phyloP scores from a whole-genome alignment of 345 rosid species.

The Cochlearia excelsa region DNA sequence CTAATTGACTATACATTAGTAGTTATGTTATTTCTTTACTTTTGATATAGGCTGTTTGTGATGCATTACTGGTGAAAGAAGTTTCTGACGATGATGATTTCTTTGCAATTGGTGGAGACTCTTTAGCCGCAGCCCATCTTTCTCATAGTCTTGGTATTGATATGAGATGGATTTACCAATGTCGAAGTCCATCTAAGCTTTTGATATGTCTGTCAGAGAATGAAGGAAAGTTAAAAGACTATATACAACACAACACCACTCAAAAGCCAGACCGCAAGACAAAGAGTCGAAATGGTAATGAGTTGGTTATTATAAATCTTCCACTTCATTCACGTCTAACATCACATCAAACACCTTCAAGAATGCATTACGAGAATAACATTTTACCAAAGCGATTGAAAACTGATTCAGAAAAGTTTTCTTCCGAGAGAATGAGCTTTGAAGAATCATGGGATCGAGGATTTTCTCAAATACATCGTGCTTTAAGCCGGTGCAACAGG shows the following conservation, averaged over 20 bases:
- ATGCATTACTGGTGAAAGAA: slow-evolving; percentile 63
- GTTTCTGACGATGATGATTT: slow-evolving; percentile 73
- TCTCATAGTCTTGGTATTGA: slow-evolving; percentile 73
- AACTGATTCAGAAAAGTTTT: slow-evolving; percentile 36
- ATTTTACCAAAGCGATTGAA: slow-evolving; percentile 49
- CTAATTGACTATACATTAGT: slow-evolving; percentile 11
- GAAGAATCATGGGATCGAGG: slow-evolving; percentile 43
- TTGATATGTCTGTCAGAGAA: slow-evolving; percentile 46
- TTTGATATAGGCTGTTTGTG: slow-evolving; percentile 66
- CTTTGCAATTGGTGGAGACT: slow-evolving; percentile 85
- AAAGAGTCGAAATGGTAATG: slow-evolving; percentile 28
- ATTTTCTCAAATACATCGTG: slow-evolving; percentile 39
- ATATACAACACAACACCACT: slow-evolving; percentile 29
- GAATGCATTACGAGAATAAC: slow-evolving; percentile 27
- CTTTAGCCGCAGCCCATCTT: slow-evolving; percentile 82
- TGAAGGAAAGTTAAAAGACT: slow-evolving; percentile 30
- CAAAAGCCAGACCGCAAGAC: slow-evolving; percentile 36
- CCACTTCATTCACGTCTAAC: slow-evolving; percentile 26
- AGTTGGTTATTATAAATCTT: slow-evolving; percentile 32
- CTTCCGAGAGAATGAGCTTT: slow-evolving; percentile 28
- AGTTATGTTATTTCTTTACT: slow-evolving; percentile 18
- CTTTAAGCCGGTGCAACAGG: slow-evolving; percentile 82
- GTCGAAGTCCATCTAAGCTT: slow-evolving; percentile 71
- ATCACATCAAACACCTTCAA: slow-evolving; percentile 27
- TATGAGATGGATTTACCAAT: slow-evolving; percentile 71